These are phyloP conservation scores for Panicum virgatum DNA, from an alignment of 202 grass and related monocot genomes.

Conservation along the genomic window DNA sequence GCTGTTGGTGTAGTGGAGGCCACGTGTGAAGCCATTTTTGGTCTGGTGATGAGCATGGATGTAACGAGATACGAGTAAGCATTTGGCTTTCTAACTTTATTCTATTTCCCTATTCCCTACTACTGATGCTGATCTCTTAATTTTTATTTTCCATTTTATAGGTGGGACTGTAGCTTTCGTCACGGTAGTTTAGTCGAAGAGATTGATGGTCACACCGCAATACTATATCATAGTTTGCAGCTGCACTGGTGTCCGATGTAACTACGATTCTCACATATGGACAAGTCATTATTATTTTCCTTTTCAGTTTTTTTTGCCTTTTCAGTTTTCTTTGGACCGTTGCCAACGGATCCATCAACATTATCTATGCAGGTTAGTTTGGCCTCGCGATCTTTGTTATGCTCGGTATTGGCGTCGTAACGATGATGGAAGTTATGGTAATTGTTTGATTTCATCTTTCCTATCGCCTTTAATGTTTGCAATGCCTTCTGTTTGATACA, in stretches of 20 bases:
- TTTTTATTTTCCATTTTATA: slow-evolving; percentile 33
- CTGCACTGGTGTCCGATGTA: slow-evolving; percentile 93
- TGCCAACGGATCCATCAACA: background rate
- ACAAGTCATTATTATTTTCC: slow-evolving; percentile 4
- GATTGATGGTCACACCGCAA: slow-evolving; percentile 89
- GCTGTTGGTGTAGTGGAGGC: slow-evolving; percentile 93
- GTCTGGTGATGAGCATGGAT: slow-evolving; percentile 95
- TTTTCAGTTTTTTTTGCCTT: too few relatives aligned
- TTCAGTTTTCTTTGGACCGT: background rate
- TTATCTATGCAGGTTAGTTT: slow-evolving; percentile 68
- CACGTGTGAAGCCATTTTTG: slow-evolving; percentile 90
- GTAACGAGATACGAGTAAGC: slow-evolving; percentile 83
- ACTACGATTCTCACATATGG: slow-evolving; percentile 24
- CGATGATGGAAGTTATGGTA: slow-evolving; percentile 97
- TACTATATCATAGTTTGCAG: slow-evolving; percentile 88
- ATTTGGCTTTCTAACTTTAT: slow-evolving; percentile 7
- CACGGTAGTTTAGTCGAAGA: slow-evolving; percentile 95
- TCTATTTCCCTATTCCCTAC: slow-evolving; percentile 11
- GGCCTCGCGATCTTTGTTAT: slow-evolving; percentile 97
- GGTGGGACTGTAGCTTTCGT: slow-evolving; percentile 98
- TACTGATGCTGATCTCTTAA: slow-evolving; percentile 12
- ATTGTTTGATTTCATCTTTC: slow-evolving; percentile 25
- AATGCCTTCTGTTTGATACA: slow-evolving; percentile 8
- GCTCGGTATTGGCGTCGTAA: slow-evolving; percentile 96
- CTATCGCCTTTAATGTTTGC: background rate